Base-by-base conservation (phyloP, 495 filamentous ascomycete genomes). In the Bombardia bombarda region DNA sequence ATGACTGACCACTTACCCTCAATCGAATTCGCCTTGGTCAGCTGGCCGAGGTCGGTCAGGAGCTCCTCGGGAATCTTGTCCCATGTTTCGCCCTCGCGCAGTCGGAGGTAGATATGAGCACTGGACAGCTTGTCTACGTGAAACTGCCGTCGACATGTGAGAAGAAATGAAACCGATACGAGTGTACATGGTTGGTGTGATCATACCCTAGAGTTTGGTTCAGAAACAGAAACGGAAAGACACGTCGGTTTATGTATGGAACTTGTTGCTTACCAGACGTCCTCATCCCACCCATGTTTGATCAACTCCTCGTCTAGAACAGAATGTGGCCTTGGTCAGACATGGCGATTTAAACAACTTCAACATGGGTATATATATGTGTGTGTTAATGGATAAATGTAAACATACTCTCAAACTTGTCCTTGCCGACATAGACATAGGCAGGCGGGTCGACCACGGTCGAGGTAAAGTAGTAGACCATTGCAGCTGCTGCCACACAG, bases 1-100 rank as follows among this genome's bases (percentile, higher is more conserved):
- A 8, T 7, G 13, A 13, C 6, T 13, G 31, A 32, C 7, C n/a
- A 22, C 46, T 3, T 43, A 87, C 86, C 93, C 66, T 98, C 92
- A 54, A 98, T 98, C 24, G 90, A 96, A 65, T 98, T 98, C 40
- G 92, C 90, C 65, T 98, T 98, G 38, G 92, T 98, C 41, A 98
- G 72, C 61, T 98, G 92, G 16, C 81, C 90, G 51, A 90, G 87
- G 62, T 98, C 92, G 37, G 76, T 80, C 24, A 98, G 49, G 17
- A 98, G 73, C 4, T 80, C 77, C 42, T 78, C 50, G 2, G 84
- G 78, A 43, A 98, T 86, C 26, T 74, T 68, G 14, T 95, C 88
- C 92, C 90, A 98, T 35, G 75, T 73, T 54, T 93, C 77, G 33
- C 84, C 86, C 32, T 90, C 83, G 14, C 73, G 76, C 25, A 96